Conservation (phyloP, 2,329 filamentous ascomycete species). For the Simplicillium aogashimaense region DNA sequence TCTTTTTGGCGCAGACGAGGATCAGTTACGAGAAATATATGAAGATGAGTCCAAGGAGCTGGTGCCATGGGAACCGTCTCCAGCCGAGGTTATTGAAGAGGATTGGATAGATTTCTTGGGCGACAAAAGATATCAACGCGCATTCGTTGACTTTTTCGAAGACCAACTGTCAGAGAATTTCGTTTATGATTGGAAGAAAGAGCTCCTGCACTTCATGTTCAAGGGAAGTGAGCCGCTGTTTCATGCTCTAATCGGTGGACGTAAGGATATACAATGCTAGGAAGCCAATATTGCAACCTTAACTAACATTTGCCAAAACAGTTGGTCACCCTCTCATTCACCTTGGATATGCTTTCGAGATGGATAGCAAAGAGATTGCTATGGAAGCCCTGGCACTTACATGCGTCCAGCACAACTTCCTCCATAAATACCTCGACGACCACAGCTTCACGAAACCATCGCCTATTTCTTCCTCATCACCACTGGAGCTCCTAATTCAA, state of each 20-base stretch:
- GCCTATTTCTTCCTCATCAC: slow-evolving; percentile 48
- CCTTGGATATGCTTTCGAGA: slow-evolving; percentile 85
- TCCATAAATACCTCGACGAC: slow-evolving; percentile 64
- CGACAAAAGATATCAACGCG: slow-evolving; percentile 71
- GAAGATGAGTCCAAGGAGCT: slow-evolving; percentile 62
- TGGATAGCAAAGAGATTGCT: slow-evolving; percentile 73
- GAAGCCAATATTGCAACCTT: neutral
- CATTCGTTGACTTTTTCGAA: slow-evolving; percentile 92
- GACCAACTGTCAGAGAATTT: slow-evolving; percentile 67
- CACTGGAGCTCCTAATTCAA: slow-evolving; percentile 61
- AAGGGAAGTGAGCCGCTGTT: slow-evolving; percentile 65
- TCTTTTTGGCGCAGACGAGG: slow-evolving; percentile 64
- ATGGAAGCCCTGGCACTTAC: slow-evolving; percentile 78
- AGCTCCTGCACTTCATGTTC: slow-evolving; percentile 70
- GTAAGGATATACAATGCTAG: slow-evolving; percentile 36
- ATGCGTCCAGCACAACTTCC: slow-evolving; percentile 44
- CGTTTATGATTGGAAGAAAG: slow-evolving; percentile 74
- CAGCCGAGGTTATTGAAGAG: slow-evolving; percentile 67
- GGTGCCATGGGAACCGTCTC: slow-evolving; percentile 75
- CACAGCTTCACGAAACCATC: slow-evolving; percentile 58
- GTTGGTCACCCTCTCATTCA: slow-evolving; percentile 92
- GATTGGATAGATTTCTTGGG: slow-evolving; percentile 87
- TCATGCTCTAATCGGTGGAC: slow-evolving; percentile 67
- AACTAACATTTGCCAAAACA: slow-evolving; percentile 24
- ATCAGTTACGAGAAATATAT: slow-evolving; percentile 72